phyloP scores from a whole-genome alignment of 352 stramenopile genomes.

The Halophytophthora batemanensis region DNA sequence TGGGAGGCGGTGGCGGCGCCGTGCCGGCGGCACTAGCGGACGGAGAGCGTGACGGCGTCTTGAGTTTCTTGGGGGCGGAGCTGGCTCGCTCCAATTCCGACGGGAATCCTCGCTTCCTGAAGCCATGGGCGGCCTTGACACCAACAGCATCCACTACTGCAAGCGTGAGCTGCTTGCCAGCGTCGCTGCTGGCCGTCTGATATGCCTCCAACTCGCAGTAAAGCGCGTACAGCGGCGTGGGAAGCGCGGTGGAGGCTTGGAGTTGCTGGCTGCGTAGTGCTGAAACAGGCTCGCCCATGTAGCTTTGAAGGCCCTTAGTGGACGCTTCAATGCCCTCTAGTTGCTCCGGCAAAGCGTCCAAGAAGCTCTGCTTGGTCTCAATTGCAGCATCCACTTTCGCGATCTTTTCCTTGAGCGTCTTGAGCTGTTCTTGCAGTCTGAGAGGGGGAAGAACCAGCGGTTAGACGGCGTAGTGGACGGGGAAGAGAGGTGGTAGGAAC shows the following conservation, averaged over 20 bases:
- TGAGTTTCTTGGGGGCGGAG: constrained; percentile 35
- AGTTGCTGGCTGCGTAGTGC: constrained; percentile 37
- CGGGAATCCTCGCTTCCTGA: constrained; percentile 35
- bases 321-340: constrained; percentile 55
- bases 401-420: constrained; percentile 61
- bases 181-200: constrained; percentile 42
- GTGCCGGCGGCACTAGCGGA: constrained; percentile 15
- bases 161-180: constrained; percentile 42
- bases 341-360: constrained; percentile 49
- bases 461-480: not conserved
- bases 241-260: constrained; percentile 37
- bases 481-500: too few relatives aligned
- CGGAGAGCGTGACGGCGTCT: constrained; percentile 34
- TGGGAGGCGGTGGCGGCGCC: constrained; percentile 7
- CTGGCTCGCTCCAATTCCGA: constrained; percentile 20
- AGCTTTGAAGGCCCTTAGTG: constrained; percentile 54
- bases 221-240: constrained; percentile 61
- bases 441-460: not conserved
- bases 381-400: constrained; percentile 49
- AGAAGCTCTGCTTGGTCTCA: constrained; percentile 57
- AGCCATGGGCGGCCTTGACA: constrained; percentile 12
- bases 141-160: constrained; percentile 46
- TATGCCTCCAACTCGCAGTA: constrained; percentile 79
- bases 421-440: constrained; percentile 56
- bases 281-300: constrained; percentile 52